Conservation (phyloP, 148 eudicot species). For the Vaccinium myrtillus region DNA sequence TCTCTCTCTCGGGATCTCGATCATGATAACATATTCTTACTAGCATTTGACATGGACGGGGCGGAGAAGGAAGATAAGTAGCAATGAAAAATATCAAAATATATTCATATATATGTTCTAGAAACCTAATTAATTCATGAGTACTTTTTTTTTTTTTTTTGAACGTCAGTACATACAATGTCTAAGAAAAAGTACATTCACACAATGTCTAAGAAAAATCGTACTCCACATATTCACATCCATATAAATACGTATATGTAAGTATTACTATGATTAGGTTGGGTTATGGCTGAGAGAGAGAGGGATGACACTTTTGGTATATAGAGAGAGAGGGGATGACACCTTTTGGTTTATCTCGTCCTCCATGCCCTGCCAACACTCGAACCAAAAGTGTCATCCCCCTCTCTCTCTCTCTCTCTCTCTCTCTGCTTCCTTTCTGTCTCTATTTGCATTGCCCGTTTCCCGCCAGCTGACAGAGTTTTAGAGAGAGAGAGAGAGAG, state of each 20-base stretch:
- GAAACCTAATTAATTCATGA: neutral
- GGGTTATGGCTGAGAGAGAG: too few species aligned
- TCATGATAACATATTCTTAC: neutral
- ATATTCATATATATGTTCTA: neutral
- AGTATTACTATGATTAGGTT: too few species aligned
- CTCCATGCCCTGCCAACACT: too few species aligned
- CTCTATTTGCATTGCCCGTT: constrained; percentile 8
- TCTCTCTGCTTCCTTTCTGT: constrained; percentile 6
- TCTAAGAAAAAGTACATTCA: too few species aligned
- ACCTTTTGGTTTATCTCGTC: too few species aligned
- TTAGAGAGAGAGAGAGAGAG: neutral
- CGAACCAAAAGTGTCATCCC: neutral
- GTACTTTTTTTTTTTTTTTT: too few species aligned
- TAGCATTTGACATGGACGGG: neutral
- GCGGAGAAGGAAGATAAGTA: neutral
- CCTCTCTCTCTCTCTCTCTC: neutral
- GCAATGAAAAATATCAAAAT: neutral
- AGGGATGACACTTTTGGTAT: too few species aligned
- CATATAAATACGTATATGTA: too few species aligned
- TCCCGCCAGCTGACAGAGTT: constrained; percentile 19
- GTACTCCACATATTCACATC: too few species aligned
- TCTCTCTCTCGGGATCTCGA: constrained; percentile 6
- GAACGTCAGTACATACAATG: too few species aligned
- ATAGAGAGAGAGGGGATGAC: too few species aligned
- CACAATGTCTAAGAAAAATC: too few species aligned